These are phyloP conservation scores for Sporothrix mexicana DNA, from an alignment of 2,329 filamentous ascomycete genomes.

Conservation along the genomic window DNA sequence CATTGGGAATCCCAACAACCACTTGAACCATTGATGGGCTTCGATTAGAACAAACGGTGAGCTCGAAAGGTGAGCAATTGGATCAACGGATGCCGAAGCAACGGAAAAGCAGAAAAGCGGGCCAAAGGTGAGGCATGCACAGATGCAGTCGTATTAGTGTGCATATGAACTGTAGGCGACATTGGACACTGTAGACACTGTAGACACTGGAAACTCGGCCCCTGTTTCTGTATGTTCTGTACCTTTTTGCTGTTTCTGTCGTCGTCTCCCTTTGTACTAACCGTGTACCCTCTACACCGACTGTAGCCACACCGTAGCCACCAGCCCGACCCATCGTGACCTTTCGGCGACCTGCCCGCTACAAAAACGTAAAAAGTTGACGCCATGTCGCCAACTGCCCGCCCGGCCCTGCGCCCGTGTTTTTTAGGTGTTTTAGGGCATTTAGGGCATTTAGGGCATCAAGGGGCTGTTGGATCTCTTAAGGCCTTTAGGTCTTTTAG, in stretches of 20 bases:
- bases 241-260: background rate
- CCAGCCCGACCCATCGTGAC: background rate
- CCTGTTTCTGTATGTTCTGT: background rate
- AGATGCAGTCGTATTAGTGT: background rate
- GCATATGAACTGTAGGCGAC: background rate
- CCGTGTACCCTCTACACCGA: background rate
- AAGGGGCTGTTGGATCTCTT: background rate
- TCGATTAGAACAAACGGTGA: constrained; percentile 3
- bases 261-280: background rate
- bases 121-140: constrained; percentile 1
- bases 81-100: background rate
- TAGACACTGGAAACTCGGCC: background rate
- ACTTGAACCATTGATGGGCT: background rate
- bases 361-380: background rate
- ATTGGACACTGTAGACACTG: too few relatives aligned
- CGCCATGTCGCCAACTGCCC: background rate
- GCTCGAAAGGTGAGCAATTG: constrained; percentile 12
- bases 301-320: background rate
- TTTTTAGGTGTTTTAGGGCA: background rate
- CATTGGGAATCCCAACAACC: constrained; percentile 2
- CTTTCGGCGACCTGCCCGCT: background rate
- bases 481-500: background rate
- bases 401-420: background rate
- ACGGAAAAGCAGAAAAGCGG: background rate
- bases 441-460: background rate